Percentiles rank a stretch among this genome's conserved stretches.
These are phyloP conservation scores for Globisporangium nodosum DNA, from an alignment of 352 stramenopile genomes.

Conservation along the genomic window DNA sequence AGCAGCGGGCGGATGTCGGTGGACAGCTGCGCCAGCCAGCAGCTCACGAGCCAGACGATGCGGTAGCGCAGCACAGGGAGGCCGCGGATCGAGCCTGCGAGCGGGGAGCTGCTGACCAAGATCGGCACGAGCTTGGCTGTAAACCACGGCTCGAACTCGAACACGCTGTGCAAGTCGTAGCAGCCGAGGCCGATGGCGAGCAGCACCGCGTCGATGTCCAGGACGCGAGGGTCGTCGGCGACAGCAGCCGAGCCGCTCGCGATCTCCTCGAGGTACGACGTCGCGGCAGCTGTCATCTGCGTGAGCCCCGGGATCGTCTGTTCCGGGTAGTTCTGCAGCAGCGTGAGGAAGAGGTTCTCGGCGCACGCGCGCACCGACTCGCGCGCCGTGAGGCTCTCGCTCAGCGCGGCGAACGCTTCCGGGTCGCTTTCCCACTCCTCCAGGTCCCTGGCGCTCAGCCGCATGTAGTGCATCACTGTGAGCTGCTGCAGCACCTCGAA, in stretches of 20 bases:
- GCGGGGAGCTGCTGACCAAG: slow-evolving; percentile 25
- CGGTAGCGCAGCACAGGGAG: slow-evolving; percentile 68
- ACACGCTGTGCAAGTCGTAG: slow-evolving; percentile 84
- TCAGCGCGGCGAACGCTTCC: slow-evolving; percentile 55
- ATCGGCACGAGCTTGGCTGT: slow-evolving; percentile 66
- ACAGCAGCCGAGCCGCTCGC: slow-evolving; percentile 3
- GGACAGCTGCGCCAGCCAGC: slow-evolving; percentile 80
- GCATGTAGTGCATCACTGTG: slow-evolving; percentile 78
- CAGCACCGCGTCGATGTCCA: slow-evolving; percentile 76
- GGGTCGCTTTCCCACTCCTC: slow-evolving; percentile 68
- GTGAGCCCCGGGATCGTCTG: slow-evolving; percentile 66
- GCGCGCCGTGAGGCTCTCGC: slow-evolving; percentile 70
- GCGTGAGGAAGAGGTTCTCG: slow-evolving; percentile 79
- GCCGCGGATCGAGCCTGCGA: slow-evolving; percentile 31
- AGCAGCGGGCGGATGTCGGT: slow-evolving; percentile 60
- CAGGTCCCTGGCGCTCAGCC: slow-evolving; percentile 43
- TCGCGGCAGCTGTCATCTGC: slow-evolving; percentile 51
- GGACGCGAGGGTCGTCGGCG: slow-evolving; percentile 25
- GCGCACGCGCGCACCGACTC: slow-evolving; percentile 76
- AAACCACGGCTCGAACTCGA: slow-evolving; percentile 88
- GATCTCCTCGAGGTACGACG: slow-evolving; percentile 44
- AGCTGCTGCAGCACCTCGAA: slow-evolving; percentile 60
- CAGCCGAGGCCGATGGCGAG: slow-evolving; percentile 75
- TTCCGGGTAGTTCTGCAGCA: slow-evolving; percentile 69
- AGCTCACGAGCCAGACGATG: slow-evolving; percentile 84